Conservation (phyloP, 1,284 basidiomycete species). For the Puccinia hordei region DNA sequence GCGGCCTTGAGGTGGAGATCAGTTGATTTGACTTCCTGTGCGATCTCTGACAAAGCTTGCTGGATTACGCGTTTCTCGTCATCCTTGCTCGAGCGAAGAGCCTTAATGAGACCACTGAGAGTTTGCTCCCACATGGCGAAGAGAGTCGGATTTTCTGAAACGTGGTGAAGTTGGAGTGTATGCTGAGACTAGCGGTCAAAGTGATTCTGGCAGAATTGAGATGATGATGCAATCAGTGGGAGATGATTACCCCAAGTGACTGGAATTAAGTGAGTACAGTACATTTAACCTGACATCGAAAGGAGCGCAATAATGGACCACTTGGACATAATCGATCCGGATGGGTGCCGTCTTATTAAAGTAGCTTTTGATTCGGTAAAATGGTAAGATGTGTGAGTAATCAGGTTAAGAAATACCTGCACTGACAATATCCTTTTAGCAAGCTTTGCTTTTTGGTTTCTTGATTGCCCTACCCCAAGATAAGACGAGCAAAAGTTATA, state of each 20-base stretch:
- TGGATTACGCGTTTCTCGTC: conserved; percentile 61
- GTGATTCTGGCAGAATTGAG: no score
- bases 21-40: conserved; percentile 83
- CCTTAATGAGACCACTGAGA: conserved; percentile 55
- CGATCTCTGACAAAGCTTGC: conserved; percentile 70
- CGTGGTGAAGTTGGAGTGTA: neutral
- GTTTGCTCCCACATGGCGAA: conserved; percentile 48
- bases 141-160: neutral
- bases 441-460: no score
- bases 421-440: no score
- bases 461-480: no score
- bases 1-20: conserved; percentile 97
- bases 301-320: neutral
- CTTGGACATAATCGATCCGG: neutral
- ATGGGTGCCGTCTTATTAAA: neutral
- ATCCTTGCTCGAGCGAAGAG: conserved; percentile 59
- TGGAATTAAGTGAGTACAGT: neutral
- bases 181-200: neutral
- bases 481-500: no score
- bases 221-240: neutral
- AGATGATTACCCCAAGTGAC: neutral
- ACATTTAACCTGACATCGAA: no score
- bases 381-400: neutral
- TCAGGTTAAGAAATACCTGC: no score
- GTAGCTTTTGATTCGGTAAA: neutral